Evolutionary conservation across 2,329 filamentous ascomycete genomes (phyloP).

Genomic region (Hysterium pulicare): DNA sequence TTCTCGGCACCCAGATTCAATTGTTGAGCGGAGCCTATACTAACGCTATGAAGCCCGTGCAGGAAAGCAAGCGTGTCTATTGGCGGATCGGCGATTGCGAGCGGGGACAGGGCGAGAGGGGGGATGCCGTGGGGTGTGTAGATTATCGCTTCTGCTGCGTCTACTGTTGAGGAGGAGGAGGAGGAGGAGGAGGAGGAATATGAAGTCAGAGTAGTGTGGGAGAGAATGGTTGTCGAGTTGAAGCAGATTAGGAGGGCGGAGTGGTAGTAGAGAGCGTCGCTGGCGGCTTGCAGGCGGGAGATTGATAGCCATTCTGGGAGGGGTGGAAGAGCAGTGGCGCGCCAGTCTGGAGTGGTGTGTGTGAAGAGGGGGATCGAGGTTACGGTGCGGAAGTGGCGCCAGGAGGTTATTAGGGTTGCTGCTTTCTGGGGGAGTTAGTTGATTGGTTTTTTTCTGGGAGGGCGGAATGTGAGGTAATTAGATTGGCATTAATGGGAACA

Average conservation of each 20-base stretch:
- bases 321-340: slow-evolving; percentile 40
- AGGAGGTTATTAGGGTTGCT: slow-evolving; percentile 53
- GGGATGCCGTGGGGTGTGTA: slow-evolving; percentile 64
- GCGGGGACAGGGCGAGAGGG: slow-evolving; percentile 42
- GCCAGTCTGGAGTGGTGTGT: slow-evolving; percentile 42
- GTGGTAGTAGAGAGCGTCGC: slow-evolving; percentile 58
- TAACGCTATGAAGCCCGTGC: slow-evolving; percentile 63
- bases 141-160: slow-evolving; percentile 53
- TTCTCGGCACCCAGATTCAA: slow-evolving; percentile 64
- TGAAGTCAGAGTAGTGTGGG: slow-evolving; percentile 15
- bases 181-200: slow-evolving; percentile 23
- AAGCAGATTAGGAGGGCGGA: slow-evolving; percentile 59
- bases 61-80: slow-evolving; percentile 57
- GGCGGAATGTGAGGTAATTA: no score
- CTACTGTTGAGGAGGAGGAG: slow-evolving; percentile 6
- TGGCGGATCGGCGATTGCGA: slow-evolving; percentile 44
- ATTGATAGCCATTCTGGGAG: slow-evolving; percentile 63
- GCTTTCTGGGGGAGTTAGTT: slow-evolving; percentile 44
- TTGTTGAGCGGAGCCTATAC: slow-evolving; percentile 50
- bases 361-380: slow-evolving; percentile 49
- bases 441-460: no score
- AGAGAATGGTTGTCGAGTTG: slow-evolving; percentile 25
- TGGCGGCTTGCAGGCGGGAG: slow-evolving; percentile 52
- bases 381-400: slow-evolving; percentile 59
- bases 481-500: no score